Conservation (phyloP, 768 basidiomycete species). For the Coprinopsis marcescibilis region DNA sequence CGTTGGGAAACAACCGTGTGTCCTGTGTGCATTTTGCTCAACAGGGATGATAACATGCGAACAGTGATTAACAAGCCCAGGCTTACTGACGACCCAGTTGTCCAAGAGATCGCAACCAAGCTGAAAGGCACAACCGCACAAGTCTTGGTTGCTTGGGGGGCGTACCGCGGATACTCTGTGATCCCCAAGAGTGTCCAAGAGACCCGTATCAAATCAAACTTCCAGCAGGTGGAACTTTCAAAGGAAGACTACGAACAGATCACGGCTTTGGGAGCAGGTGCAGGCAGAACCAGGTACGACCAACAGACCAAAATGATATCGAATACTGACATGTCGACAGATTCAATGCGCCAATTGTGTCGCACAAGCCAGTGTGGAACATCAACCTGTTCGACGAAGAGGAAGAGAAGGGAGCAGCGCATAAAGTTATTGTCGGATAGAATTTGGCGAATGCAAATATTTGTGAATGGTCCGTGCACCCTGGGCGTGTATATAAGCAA, state of each 20-base stretch:
- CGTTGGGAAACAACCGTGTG: slow-evolving; percentile 77
- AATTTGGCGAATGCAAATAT: neutral
- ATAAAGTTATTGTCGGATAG: slow-evolving; percentile 26
- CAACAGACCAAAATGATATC: slow-evolving; percentile 34
- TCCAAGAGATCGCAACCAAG: slow-evolving; percentile 57
- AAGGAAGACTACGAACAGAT: slow-evolving; percentile 64
- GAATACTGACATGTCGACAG: slow-evolving; percentile 20
- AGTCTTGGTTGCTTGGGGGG: slow-evolving; percentile 80
- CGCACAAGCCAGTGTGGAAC: slow-evolving; percentile 54
- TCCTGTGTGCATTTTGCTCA: no score
- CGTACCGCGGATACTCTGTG: slow-evolving; percentile 68
- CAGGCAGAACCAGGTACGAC: slow-evolving; percentile 42
- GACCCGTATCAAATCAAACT: slow-evolving; percentile 70
- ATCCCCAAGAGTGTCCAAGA: slow-evolving; percentile 81
- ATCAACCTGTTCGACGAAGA: slow-evolving; percentile 67
- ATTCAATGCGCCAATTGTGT: slow-evolving; percentile 62
- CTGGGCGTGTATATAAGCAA: slow-evolving; percentile 17
- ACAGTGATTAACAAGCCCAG: slow-evolving; percentile 55
- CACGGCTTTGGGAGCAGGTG: no score
- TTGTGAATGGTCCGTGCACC: slow-evolving; percentile 26
- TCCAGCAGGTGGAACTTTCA: slow-evolving; percentile 64
- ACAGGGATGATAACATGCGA: slow-evolving; percentile 3
- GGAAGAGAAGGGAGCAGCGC: slow-evolving; percentile 43
- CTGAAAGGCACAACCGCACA: slow-evolving; percentile 69
- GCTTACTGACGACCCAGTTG: slow-evolving; percentile 60